Evolutionary conservation across 371 early-diverging fungal genomes (phyloP).

Genomic region (Actinomortierella wolfii): DNA sequence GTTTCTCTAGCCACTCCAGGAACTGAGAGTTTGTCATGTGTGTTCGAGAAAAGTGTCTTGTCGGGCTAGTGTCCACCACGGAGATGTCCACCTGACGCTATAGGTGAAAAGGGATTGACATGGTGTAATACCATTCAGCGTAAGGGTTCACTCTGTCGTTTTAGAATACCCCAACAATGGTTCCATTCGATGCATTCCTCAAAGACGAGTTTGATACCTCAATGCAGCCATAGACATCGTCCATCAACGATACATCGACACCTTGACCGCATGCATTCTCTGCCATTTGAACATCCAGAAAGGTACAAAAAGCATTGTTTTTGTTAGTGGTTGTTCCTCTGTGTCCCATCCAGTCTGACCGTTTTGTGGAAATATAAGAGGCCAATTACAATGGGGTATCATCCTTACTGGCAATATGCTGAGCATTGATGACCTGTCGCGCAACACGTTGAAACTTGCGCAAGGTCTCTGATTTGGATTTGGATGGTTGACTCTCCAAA

Average conservation of each 20-base stretch:
- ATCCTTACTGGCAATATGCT: too few species aligned
- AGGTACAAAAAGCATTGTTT: too few species aligned
- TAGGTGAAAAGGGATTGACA: not conserved
- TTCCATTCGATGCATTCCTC: too few species aligned
- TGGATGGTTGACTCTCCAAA: too few species aligned
- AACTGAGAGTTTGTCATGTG: constrained; percentile 26
- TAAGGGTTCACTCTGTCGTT: not conserved
- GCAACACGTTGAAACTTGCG: too few species aligned
- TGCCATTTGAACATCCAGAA: constrained; percentile 9
- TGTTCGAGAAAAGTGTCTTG: constrained; percentile 4
- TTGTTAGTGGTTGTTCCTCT: too few species aligned
- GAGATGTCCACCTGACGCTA: constrained; percentile 28
- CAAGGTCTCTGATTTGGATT: too few species aligned
- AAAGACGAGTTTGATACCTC: too few species aligned
- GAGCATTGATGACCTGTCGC: too few species aligned
- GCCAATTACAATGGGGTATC: too few species aligned
- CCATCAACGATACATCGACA: constrained; percentile 37
- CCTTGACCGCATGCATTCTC: constrained; percentile 31
- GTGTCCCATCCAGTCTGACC: too few species aligned
- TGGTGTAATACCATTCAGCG: not conserved
- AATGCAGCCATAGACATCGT: constrained; percentile 32
- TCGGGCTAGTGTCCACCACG: constrained; percentile 24
- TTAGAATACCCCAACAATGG: not conserved
- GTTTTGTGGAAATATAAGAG: too few species aligned
- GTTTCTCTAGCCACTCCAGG: constrained; percentile 24